Evolutionary conservation across 225 moss, liverwort and hornwort genomes (phyloP), one percentile per base, ranked within the genome.

Genomic region (Straminergon stramineum): DNA sequence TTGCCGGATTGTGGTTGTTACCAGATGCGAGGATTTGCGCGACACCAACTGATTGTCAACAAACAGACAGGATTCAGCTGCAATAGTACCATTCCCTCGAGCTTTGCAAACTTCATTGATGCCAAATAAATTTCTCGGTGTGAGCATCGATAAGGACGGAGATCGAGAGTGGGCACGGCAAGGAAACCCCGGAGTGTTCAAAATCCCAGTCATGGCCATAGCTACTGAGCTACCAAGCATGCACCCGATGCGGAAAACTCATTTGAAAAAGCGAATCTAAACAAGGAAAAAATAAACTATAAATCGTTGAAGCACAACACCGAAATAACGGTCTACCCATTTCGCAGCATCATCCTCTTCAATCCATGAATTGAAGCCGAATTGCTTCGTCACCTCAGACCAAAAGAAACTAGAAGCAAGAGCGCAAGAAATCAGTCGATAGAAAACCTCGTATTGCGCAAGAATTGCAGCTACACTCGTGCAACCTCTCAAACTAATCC

Each of bases 191-290:
- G 93, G 88, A 37, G 88, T 69, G 35, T 81, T 62, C 85, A 81
- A 85, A 69, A 87, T 86, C 90, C 88, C 80, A 63, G 90, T 88
- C 94, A 94, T 91, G 56, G 82, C 82, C 81, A 62, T 80, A 78
- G 88, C 86, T 57, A 62, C 79, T 70, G 35, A 58, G 57, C 90
- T 86, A 48, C 78, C 68, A 75, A 41, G 80, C 79, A 85, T 58
- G 84, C 78, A 84, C 52, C 30, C 63, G 85, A 71, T 22, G 41
- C 48, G 37, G 78, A 89, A 76, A 91, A 89, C 89, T 93, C 93
- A 93, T 93, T 69, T 53, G 89, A 24, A 81, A 70, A 82, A 65
- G 28, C 10, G 41, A 70, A 34, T 31, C 61, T 66, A 34, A 15
- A 39, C 6, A 57, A 26, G 52, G 32, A 14, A 30, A 56, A 57